phyloP scores from a whole-genome alignment of 2,329 filamentous ascomycete genomes.

The Verticillium nubilum region DNA sequence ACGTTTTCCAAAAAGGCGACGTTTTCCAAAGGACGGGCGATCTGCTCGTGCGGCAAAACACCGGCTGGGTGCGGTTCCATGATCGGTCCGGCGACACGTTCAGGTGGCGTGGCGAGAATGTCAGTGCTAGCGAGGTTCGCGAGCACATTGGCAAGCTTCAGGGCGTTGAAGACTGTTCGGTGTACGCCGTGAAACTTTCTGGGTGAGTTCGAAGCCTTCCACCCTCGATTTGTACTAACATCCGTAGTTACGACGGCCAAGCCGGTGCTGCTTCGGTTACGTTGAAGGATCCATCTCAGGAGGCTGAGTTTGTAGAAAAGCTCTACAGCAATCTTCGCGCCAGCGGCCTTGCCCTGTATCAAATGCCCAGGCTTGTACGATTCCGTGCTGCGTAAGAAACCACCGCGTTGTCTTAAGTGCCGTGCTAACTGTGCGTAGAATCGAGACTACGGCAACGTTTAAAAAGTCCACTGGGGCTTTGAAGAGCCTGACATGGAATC shows the following conservation, averaged over 20 bases:
- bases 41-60: conserved; percentile 51
- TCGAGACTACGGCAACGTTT: neutral
- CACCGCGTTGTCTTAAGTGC: neutral
- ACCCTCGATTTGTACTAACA: neutral
- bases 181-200: neutral
- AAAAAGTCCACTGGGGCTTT: neutral
- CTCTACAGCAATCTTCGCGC: neutral
- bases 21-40: conserved; percentile 65
- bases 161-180: neutral
- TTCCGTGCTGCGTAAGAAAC: neutral
- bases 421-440: neutral
- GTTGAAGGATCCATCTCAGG: neutral
- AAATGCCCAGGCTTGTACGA: neutral
- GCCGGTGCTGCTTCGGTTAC: neutral
- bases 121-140: conserved; percentile 60
- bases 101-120: conserved; percentile 67
- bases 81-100: conserved; percentile 58
- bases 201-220: neutral
- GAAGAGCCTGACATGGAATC: neutral
- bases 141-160: conserved; percentile 1
- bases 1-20: conserved; percentile 64
- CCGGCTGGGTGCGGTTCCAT: conserved; percentile 64
- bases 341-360: neutral
- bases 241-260: neutral
- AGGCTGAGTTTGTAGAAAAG: neutral